Evolutionary conservation across 2,329 filamentous ascomycete species (phyloP), one percentile per base, ranked within the genome.

Genomic region (Scedosporium aurantiacum): DNA sequence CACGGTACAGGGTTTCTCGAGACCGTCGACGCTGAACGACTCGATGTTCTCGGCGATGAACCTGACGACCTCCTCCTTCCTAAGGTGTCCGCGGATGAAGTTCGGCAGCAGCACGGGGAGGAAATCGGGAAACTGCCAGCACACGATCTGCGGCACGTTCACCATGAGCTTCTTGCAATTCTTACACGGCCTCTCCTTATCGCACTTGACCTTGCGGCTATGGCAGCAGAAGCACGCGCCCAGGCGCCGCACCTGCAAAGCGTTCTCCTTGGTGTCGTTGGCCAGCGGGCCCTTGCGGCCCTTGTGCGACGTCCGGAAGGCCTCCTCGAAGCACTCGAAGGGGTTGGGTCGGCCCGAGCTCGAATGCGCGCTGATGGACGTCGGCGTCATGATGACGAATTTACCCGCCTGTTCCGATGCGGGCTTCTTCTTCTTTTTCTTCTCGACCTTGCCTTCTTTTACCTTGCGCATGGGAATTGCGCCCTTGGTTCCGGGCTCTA

Each of bases 221-320:
- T 82, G 80, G 66, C 82, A 84, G 71, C 80, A 82, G 71, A 84
- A 84, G 67, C 82, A 84, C 8, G 82, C 82, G 5, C 82, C 81
- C 4, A 75, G 69, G 37, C 80, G 75, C 16, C 82, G 76, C 10
- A 84, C 80, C 61, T 81, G 76, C 2, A 83, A 73, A 0, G 82
- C 82, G 55, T 75, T 79, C 68, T 82, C 75, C 67, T 82, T 82
- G 32, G 76, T 80, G n/a, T 79, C 76, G 56, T 78, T 74, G 27
- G 79, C 78, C 43, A 84, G 69, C 1, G 81, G 81, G 0, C 82
- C 82, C 66, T 84, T 84, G 59, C 82, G 75, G 1, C 82, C 82
- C 61, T 79, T 76, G 64, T 82, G 80, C 6, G 79, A 79, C 5
- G 77, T 76, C 25, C 78, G 74, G 71, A 79, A 75, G 16, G 76